These are phyloP conservation scores for Yarrowia keelungensis DNA, from an alignment of 805 yeast genomes.

Conservation along the genomic window DNA sequence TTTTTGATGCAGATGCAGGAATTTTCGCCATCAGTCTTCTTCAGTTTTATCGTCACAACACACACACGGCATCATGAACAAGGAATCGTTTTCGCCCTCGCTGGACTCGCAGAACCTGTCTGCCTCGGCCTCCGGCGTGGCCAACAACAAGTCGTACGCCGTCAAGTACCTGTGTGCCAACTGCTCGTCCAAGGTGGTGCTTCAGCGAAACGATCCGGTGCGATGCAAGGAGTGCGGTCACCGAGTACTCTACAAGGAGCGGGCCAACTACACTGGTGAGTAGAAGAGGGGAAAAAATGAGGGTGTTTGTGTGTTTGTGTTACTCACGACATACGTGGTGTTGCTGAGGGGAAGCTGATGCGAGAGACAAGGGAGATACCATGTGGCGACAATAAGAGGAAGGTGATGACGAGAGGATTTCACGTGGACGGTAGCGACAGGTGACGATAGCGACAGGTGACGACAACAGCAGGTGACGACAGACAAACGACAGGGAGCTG, in stretches of 20 bases:
- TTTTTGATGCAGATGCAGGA: slow-evolving; percentile 20
- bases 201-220: slow-evolving; percentile 93
- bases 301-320: not conserved
- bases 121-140: slow-evolving; percentile 84
- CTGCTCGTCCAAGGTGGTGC: slow-evolving; percentile 87
- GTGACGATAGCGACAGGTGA: no score
- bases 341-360: not conserved
- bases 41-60: not conserved
- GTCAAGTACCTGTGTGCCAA: slow-evolving; percentile 95
- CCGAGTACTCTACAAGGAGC: slow-evolving; percentile 94
- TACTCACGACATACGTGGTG: not conserved
- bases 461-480: no score
- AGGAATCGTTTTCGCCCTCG: slow-evolving; percentile 52
- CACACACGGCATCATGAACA: slow-evolving; percentile 42
- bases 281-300: slow-evolving; percentile 40
- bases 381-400: no score
- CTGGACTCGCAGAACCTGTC: slow-evolving; percentile 47
- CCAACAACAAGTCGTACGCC: slow-evolving; percentile 74
- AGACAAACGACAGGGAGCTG: no score
- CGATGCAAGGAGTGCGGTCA: slow-evolving; percentile 99
- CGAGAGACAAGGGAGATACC: not conserved
- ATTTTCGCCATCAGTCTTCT: slow-evolving; percentile 1
- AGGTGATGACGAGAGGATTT: not conserved
- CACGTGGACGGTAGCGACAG: no score
- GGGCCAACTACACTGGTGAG: slow-evolving; percentile 93